Conservation (phyloP, 202 grass and related monocot species). For the Eragrostis tef region DNA sequence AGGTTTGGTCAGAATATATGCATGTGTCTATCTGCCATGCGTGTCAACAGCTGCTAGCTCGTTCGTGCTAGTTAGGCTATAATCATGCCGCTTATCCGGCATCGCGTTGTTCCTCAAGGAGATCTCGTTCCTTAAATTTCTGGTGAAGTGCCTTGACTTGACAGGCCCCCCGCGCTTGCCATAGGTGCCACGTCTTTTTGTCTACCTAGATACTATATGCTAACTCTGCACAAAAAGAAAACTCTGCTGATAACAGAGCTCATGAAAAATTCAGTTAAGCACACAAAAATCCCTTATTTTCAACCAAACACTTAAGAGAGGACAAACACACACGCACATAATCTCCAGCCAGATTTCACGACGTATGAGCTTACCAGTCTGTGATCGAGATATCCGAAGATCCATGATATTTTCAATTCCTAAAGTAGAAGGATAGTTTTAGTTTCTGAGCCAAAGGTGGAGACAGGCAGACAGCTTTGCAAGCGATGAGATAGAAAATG, state of each 20-base stretch:
- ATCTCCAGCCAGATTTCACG: no score
- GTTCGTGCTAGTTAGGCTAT: neutral
- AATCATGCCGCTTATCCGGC: no score
- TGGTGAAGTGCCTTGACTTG: slow-evolving; percentile 11
- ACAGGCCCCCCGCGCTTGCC: neutral
- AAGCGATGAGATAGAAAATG: slow-evolving; percentile 47
- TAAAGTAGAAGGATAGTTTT: neutral
- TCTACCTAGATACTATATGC: no score
- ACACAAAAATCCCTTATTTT: no score
- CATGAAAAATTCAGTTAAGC: neutral
- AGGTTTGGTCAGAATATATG: no score
- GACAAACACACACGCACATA: neutral
- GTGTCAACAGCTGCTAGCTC: neutral
- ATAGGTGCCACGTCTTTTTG: neutral
- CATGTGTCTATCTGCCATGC: neutral
- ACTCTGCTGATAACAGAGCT: neutral
- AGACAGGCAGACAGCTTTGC: slow-evolving; percentile 14
- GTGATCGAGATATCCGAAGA: neutral
- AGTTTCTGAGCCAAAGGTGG: slow-evolving; percentile 1
- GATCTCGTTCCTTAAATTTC: no score
- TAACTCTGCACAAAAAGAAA: neutral
- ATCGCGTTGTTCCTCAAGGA: no score
- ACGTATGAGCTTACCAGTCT: neutral
- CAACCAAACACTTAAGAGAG: no score
- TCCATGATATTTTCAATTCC: neutral